Evolutionary conservation across 306 rosid genomes (phyloP).

Genomic region (Quercus gilva): DNA sequence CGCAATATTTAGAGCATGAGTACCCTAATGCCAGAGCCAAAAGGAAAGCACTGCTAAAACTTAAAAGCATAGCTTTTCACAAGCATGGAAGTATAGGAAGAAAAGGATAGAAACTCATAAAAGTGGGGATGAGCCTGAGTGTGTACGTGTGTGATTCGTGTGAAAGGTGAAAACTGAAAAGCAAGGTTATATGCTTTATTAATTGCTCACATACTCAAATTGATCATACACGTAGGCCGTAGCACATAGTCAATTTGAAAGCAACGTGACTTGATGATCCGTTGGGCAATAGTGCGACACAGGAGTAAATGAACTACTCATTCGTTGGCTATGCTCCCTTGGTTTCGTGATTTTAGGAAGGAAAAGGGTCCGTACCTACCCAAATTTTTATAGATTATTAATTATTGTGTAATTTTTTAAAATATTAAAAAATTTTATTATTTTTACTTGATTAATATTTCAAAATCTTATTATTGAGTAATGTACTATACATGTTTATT

Average conservation of each 20-base stretch:
- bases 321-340: neutral
- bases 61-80: neutral
- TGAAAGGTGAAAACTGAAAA: neutral
- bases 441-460: too few relatives aligned
- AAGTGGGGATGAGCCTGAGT: too few relatives aligned
- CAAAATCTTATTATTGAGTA: too few relatives aligned
- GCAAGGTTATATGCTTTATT: neutral
- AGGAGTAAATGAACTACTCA: neutral
- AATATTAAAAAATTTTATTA: too few relatives aligned
- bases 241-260: slow-evolving; percentile 10
- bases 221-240: neutral
- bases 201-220: neutral
- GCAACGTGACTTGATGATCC: slow-evolving; percentile 17
- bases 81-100: neutral
- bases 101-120: neutral
- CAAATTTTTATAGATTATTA: too few relatives aligned
- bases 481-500: too few relatives aligned
- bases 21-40: neutral
- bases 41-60: neutral
- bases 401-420: too few relatives aligned
- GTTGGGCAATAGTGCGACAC: neutral
- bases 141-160: neutral
- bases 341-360: neutral
- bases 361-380: neutral
- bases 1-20: slow-evolving; percentile 4